These are phyloP conservation scores for Terfezia claveryi DNA, from an alignment of 495 filamentous ascomycete species.

Conservation along the genomic window DNA sequence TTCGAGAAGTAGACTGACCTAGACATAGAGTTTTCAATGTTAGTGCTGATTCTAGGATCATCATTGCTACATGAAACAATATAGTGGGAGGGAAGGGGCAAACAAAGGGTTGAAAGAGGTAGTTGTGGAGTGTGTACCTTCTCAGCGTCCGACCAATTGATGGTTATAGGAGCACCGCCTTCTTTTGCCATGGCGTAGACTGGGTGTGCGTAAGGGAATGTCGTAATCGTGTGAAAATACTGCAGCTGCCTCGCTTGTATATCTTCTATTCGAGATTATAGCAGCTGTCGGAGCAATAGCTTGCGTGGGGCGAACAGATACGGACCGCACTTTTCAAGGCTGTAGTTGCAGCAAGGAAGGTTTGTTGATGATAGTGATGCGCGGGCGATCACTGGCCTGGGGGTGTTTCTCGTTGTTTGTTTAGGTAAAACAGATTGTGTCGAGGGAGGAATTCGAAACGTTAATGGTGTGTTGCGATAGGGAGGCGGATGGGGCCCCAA, in stretches of 20 bases:
- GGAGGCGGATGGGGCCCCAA: background rate
- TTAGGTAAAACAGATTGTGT: too few relatives aligned
- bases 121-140: slow-evolving; percentile 8
- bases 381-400: too few relatives aligned
- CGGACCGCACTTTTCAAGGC: background rate
- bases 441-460: too few relatives aligned
- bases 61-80: background rate
- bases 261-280: slow-evolving; percentile 3
- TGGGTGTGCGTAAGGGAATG: background rate
- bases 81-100: background rate
- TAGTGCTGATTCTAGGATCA: background rate
- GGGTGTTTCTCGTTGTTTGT: too few relatives aligned
- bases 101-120: background rate
- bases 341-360: slow-evolving; percentile 4
- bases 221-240: slow-evolving; percentile 7
- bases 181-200: background rate
- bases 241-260: slow-evolving; percentile 5
- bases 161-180: background rate
- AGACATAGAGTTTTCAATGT: background rate
- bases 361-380: background rate
- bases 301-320: slow-evolving; percentile 2
- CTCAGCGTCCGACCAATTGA: slow-evolving; percentile 15
- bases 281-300: slow-evolving; percentile 5
- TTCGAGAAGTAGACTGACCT: slow-evolving; percentile 13
- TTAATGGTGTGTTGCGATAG: background rate